Evolutionary conservation across 306 rosid genomes (phyloP).

Genomic region (Prunus salicina): DNA sequence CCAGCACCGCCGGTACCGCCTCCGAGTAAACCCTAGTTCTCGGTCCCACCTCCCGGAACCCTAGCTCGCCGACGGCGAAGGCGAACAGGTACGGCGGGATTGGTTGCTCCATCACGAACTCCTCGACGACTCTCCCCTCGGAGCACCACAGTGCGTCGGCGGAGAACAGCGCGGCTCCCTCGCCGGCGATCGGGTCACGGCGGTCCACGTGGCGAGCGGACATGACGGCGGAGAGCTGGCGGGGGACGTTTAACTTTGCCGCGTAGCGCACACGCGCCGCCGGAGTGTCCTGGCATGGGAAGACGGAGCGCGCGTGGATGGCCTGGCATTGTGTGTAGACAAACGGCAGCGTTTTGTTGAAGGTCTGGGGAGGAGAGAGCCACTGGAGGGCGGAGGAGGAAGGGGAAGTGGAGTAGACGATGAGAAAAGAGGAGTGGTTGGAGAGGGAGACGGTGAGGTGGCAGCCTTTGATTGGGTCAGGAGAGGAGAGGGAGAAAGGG

Average conservation of each 20-base stretch:
- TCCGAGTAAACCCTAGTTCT: slow-evolving; percentile 87
- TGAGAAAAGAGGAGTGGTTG: slow-evolving; percentile 44
- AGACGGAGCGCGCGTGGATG: slow-evolving; percentile 80
- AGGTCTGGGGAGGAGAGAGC: slow-evolving; percentile 78
- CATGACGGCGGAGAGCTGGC: slow-evolving; percentile 70
- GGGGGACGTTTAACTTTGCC: slow-evolving; percentile 57
- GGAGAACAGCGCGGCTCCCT: slow-evolving; percentile 33
- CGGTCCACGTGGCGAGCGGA: slow-evolving; percentile 55
- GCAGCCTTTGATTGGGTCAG: slow-evolving; percentile 59
- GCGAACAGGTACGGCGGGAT: slow-evolving; percentile 93
- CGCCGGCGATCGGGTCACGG: slow-evolving; percentile 39
- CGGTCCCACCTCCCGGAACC: slow-evolving; percentile 75
- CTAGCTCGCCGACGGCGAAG: slow-evolving; percentile 76
- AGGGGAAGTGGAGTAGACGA: slow-evolving; percentile 61
- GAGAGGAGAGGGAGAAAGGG: slow-evolving; percentile 49
- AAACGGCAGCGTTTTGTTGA: slow-evolving; percentile 59
- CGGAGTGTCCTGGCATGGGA: slow-evolving; percentile 96
- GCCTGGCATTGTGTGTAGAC: slow-evolving; percentile 94
- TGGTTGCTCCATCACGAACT: slow-evolving; percentile 84
- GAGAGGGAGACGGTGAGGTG: slow-evolving; percentile 55
- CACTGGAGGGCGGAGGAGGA: slow-evolving; percentile 89
- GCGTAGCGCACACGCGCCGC: slow-evolving; percentile 67
- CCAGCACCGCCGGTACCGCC: slow-evolving; percentile 46
- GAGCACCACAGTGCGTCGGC: slow-evolving; percentile 51
- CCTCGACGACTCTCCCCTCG: slow-evolving; percentile 73